Base-by-base conservation (phyloP, 805 yeast genomes). In the Metschnikowia cerradonensis region DNA sequence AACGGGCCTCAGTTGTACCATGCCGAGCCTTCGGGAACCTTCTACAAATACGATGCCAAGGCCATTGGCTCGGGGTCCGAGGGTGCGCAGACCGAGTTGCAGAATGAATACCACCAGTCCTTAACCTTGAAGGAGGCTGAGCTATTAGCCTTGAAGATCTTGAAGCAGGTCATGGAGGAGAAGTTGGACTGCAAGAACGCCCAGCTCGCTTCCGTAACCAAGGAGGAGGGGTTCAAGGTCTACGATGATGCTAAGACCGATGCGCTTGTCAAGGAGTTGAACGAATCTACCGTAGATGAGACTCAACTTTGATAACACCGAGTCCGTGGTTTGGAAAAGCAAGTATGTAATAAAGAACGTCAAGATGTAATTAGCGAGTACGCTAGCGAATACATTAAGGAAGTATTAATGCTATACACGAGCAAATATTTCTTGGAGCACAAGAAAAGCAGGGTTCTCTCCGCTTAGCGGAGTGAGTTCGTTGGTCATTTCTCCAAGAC, bases 1-100 rank as follows among this genome's bases (percentile, higher is more conserved):
- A 85, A 89, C 63, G 99, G 99, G 0, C 96, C 97, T 43, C 99
- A 94, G 70, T 79, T 94, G 60, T 88, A 88, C 67, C 97, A 94
- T 68, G 96, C 98, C n/a, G 99, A 94, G 72, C 99, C 99, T 37
- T 88, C 96, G 13, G 99, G 99, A 52, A 94, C 99, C 1, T 94
- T 90, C 62, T 95, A 94, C 73, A 83, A 94, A 71, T 94, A 94
- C 67, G 97, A 94, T 64, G 99, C 99, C 30, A 95, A 94, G 73
- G 99, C 99, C 11, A 94, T 95, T 63, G 99, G 99, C 13, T 88
- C 97, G 1, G 99, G 99, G 19, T 88, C 96, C 14, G 99, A 94
- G 72, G 99, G 99, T 57, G 99, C 99, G 1, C 99, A 95, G 72
- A 86, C 97, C 1, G 99, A 94, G 70, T 78, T 94, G 65, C 97